Base-by-base conservation (phyloP, 1,284 basidiomycete genomes). In the Pisolithus thermaeus region DNA sequence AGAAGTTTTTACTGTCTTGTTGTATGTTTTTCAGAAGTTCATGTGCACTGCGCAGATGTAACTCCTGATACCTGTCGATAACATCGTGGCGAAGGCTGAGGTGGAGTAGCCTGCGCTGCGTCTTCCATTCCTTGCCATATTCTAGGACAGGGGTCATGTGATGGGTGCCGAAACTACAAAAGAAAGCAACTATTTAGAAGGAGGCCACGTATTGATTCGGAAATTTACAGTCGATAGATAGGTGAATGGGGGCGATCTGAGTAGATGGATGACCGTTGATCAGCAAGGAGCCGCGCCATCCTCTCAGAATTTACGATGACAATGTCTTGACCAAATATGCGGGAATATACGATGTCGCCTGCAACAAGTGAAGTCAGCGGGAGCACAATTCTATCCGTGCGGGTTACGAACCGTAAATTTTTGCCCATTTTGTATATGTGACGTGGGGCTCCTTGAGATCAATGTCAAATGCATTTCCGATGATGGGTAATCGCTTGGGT, bases 351-450 rank as follows among this genome's bases (percentile, higher is more conserved):
- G 9, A 52, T 9, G 22, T 47, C 51, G 3, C 51, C 51, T 52
- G 14, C 11, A 12, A 8, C 11, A 2, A 8, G 7, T 30, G 27
- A 3, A 23, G 18, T 18, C 4, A 28, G 41, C 6, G 18, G 16
- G 3, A 22, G 16, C 11, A 39, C 12, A 18, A 23, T 20, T 5
- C 18, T 8, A n/a, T 22, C 7, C 7, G 12, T 42, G 4, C 4
- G 12, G 12, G 14, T 16, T 6, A 52, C 51, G n/a, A n/a, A 53
- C 48, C 52, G 41, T 53, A 50, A 16, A 25, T 35, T 30, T 35
- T 49, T 20, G 23, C 48, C 52, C 52, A 53, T 2, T 53, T 18
- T 3, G 36, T 50, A 18, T 53, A 53, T 12, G 42, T 53, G 41
- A 45, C 20, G 5, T 35, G 40, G 7, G 52, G 52, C 5, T 36